Conservation (phyloP, 768 basidiomycete genomes). For the Boletus rubropictus region DNA sequence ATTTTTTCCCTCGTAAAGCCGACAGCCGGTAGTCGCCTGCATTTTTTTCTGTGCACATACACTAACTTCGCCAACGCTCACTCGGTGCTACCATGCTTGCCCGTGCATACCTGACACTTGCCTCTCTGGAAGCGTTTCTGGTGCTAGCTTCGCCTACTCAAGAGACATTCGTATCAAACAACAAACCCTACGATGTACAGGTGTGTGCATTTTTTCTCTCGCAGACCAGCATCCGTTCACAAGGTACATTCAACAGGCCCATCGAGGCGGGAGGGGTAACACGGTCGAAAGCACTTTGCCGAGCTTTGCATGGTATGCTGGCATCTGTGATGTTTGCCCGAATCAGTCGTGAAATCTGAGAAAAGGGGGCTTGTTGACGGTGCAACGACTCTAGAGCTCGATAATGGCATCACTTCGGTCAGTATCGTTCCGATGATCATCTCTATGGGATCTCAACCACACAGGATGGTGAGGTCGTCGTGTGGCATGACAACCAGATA, state of each 20-base stretch:
- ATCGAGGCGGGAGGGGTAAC: constrained; percentile 73
- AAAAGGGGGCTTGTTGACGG: constrained; percentile 69
- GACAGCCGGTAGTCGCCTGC: background rate
- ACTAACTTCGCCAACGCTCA: background rate
- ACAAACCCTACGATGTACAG: constrained; percentile 47
- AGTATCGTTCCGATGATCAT: constrained; percentile 3
- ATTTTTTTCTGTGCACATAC: background rate
- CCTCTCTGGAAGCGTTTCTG: constrained; percentile 4
- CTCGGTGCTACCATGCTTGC: constrained; percentile 13
- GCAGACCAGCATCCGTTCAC: constrained; percentile 3
- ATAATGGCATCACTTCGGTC: constrained; percentile 72
- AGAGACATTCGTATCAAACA: constrained; percentile 17
- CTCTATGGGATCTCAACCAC: constrained; percentile 3
- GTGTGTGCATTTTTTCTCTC: constrained; percentile 28
- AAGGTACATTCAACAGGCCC: constrained; percentile 41
- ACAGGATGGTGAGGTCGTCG: constrained; percentile 70
- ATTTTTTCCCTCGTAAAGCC: background rate
- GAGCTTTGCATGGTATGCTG: constrained; percentile 64
- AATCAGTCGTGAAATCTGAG: constrained; percentile 3
- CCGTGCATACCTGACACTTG: constrained; percentile 6
- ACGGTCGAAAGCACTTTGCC: constrained; percentile 68
- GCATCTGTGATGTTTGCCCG: constrained; percentile 7
- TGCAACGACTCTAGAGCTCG: constrained; percentile 70
- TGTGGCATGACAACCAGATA: constrained; percentile 78
- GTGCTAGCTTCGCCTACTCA: constrained; percentile 28